Base-by-base conservation (phyloP, 305 asterid genomes). In the Caryopteris hybrid region DNA sequence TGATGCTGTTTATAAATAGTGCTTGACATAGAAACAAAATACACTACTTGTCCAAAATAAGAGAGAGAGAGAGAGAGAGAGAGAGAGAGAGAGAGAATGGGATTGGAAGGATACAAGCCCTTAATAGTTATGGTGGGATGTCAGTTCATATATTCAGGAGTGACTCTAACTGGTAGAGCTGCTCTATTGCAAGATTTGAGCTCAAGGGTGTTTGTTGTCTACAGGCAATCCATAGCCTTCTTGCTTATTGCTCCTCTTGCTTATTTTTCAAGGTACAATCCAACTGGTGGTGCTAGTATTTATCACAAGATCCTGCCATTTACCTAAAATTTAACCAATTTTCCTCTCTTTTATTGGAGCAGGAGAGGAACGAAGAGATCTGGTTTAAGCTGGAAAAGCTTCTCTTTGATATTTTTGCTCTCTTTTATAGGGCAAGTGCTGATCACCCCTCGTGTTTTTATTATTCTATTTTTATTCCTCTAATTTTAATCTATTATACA, bases 161-260 rank as follows among this genome's bases (percentile, higher is more conserved):
- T 78, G 11, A 79, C 84, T 25, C 72, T 89, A 1, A 67, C 59
- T 45, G 71, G 76, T 8, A 80, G 89, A 68, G 86, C 74, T 31
- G 79, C 87, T 17, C 74, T 89, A 45, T 5, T 87, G 45, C 76
- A 87, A 64, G 89, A 80, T 6, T 69, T 85, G 67, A 87, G 85
- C 61, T 70, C 92, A n/a, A 76, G 84, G 39, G 89, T 85, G 16
- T 89, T 87, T 76, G 92, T 89, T 34, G 85, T 79, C 17, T 89
- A 89, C 76, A 73, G 91, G 27, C 96, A 89, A 70, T 68, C 61
- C 56, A 31, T 80, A 22, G 90, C 88, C 55, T 69, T 84, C 79
- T 71, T 81, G 43, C 71, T 89, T 8, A 76, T 88, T 63, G 85
- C 88, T 41, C 93, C 96, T 23, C 0, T 83, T 54, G 96, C 95